A percentile compares a stretch with the other conserved stretches of the same genome.
phyloP scores from a whole-genome alignment of 176 grass and related monocot genomes.

The Bothriochloa decipiens region DNA sequence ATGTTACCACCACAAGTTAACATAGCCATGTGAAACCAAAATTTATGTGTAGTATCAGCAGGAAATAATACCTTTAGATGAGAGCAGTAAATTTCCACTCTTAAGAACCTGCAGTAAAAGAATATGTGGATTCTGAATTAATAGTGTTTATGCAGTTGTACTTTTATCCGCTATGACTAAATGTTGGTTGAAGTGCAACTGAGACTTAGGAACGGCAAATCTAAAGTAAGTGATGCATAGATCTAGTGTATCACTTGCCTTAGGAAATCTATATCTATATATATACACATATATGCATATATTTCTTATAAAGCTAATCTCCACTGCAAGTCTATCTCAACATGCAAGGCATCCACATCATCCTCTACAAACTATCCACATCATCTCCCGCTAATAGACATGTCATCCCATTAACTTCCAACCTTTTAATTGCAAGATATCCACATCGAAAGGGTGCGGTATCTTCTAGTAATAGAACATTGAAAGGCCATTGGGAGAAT shows the following conservation, averaged over 20 bases:
- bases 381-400: neutral
- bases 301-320: neutral
- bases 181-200: slow-evolving; percentile 17
- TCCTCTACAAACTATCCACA: neutral
- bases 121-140: slow-evolving; percentile 36
- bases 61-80: slow-evolving; percentile 79
- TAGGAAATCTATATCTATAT: slow-evolving; percentile 20
- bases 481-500: slow-evolving; percentile 21
- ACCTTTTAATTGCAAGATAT: slow-evolving; percentile 2
- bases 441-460: neutral
- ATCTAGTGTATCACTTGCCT: slow-evolving; percentile 16
- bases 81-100: slow-evolving; percentile 79
- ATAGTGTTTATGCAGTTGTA: slow-evolving; percentile 15
- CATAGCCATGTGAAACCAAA: slow-evolving; percentile 38
- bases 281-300: neutral
- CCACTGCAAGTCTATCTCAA: neutral
- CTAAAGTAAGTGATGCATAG: slow-evolving; percentile 36
- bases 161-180: neutral
- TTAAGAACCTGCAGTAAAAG: slow-evolving; percentile 71
- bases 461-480: neutral
- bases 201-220: slow-evolving; percentile 31
- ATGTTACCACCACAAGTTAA: slow-evolving; percentile 27
- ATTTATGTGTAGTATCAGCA: neutral
- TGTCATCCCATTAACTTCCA: slow-evolving; percentile 2
- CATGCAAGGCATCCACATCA: neutral